A percentile compares a stretch with the other conserved stretches of the same genome.
Conservation (phyloP, 768 basidiomycete genomes). For the Tephrocybe sp. region DNA sequence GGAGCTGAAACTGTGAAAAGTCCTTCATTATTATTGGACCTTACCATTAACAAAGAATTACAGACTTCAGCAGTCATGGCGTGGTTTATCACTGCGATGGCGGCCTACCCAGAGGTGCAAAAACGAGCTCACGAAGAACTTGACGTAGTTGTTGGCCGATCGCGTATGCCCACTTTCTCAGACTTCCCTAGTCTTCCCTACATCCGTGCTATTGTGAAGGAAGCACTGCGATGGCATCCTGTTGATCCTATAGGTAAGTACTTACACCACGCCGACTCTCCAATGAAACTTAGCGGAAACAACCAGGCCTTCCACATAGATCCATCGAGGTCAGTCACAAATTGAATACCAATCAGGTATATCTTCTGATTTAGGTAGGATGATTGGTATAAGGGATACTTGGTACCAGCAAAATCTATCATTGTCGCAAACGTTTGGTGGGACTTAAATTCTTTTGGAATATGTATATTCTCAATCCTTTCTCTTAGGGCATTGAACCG, state of each 20-base stretch:
- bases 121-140: conserved; percentile 9
- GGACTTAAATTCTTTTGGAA: not conserved
- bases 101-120: conserved; percentile 9
- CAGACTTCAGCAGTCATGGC: conserved; percentile 9
- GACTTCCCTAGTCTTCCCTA: conserved; percentile 19
- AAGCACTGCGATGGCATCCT: conserved; percentile 19
- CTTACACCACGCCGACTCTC: too few species aligned
- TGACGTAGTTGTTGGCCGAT: conserved; percentile 1
- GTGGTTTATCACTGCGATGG: conserved; percentile 11
- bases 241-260: conserved; percentile 19
- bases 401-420: conserved; percentile 28
- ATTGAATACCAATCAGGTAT: conserved; percentile 4
- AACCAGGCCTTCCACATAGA: not conserved
- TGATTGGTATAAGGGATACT: conserved; percentile 29
- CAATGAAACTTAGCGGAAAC: not conserved
- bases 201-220: conserved; percentile 20
- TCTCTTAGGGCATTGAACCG: conserved; percentile 23
- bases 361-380: conserved; percentile 26
- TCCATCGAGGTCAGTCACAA: not conserved
- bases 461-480: too few species aligned
- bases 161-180: not conserved
- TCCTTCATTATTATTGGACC: not conserved
- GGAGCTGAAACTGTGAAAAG: conserved; percentile 4
- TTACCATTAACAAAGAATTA: not conserved
- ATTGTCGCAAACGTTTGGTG: conserved; percentile 17